Base-by-base conservation (phyloP, 1,284 basidiomycete genomes). In the Pholiota adiposa region DNA sequence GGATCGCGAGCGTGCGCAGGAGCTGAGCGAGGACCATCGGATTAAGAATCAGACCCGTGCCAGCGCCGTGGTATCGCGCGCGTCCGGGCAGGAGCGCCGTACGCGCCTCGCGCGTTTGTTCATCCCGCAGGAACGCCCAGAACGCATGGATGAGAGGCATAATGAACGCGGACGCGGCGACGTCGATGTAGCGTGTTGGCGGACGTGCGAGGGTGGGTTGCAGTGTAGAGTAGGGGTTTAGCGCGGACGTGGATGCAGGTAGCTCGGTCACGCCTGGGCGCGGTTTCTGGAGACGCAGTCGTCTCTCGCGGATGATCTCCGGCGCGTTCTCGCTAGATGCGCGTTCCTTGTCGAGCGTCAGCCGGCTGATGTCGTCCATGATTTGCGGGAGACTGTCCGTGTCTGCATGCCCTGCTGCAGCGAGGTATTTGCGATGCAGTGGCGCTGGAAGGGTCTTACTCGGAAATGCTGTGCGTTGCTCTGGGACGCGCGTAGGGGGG, bases 141-240 rank as follows among this genome's bases (percentile, higher is more conserved):
- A 98, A 97, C 7, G 90, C 87, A 67, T 94, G 92, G 71, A 98
- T 83, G 31, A 98, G 78, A 0, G 97, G 97, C 56, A 90, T 85
- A 54, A 97, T 83, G 74, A 97, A 97, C 73, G 77, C 88, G 69
- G 94, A 93, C 0, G 91, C 91, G 0, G 93, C 93, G 25, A 97
- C 77, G 48, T 86, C 81, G n/a, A 85, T 87, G 75, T 91, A 96
- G 0, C 81, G 77, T 68, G 77, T 73, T 46, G 3, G 60, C 59
- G 11, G 65, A 7, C 44, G 51, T 49, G 69, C 59, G 58, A 69
- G 49, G n/a, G 69, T 36, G 51, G 65, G 56, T 27, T 36, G 18
- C 9, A 51, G 54, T 54, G 41, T 18, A n/a, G 56, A 19, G 18
- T 65, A 63, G 1, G 63, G 54, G 31, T 64, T 62, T 1, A 69